phyloP scores from a whole-genome alignment of 2,329 filamentous ascomycete genomes.

The Colletotrichum filicis region DNA sequence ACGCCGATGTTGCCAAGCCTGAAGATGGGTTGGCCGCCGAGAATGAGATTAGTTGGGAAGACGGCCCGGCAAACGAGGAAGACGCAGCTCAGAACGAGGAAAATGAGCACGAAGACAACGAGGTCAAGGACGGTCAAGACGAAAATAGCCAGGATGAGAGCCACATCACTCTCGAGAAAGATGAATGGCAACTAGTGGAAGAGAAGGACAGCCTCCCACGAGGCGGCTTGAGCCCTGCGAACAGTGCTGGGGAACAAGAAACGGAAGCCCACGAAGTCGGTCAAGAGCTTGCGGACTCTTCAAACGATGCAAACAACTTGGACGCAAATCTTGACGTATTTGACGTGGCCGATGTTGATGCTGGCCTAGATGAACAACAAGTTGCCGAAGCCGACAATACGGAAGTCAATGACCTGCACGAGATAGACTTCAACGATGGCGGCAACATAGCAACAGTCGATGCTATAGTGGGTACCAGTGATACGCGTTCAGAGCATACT shows the following conservation, averaged over 20 bases:
- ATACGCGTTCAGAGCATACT: not conserved
- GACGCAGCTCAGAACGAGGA: not conserved
- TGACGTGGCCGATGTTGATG: not conserved
- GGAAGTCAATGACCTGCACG: slow-evolving; percentile 37
- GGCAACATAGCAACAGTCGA: slow-evolving; percentile 48
- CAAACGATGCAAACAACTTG: slow-evolving; percentile 36
- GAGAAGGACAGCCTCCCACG: slow-evolving; percentile 11
- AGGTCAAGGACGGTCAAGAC: not conserved
- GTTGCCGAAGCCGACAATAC: slow-evolving; percentile 4
- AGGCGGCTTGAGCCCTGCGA: slow-evolving; percentile 35
- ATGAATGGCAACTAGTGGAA: slow-evolving; percentile 25
- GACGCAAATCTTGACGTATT: not conserved
- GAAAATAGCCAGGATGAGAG: not conserved
- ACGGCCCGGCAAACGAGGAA: slow-evolving; percentile 10
- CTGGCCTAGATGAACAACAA: slow-evolving; percentile 25
- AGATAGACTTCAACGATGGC: slow-evolving; percentile 48
- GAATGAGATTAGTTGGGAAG: slow-evolving; percentile 38
- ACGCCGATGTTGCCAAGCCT: not conserved
- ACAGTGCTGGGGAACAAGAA: slow-evolving; percentile 15
- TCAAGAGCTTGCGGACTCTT: slow-evolving; percentile 35
- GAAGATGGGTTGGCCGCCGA: slow-evolving; percentile 11
- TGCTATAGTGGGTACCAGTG: not conserved
- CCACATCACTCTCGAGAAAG: not conserved
- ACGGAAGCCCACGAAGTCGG: slow-evolving; percentile 10
- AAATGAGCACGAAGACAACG: too few species aligned